Evolutionary conservation across 2,329 filamentous ascomycete genomes (phyloP).

Genomic region (Alternaria sp.): DNA sequence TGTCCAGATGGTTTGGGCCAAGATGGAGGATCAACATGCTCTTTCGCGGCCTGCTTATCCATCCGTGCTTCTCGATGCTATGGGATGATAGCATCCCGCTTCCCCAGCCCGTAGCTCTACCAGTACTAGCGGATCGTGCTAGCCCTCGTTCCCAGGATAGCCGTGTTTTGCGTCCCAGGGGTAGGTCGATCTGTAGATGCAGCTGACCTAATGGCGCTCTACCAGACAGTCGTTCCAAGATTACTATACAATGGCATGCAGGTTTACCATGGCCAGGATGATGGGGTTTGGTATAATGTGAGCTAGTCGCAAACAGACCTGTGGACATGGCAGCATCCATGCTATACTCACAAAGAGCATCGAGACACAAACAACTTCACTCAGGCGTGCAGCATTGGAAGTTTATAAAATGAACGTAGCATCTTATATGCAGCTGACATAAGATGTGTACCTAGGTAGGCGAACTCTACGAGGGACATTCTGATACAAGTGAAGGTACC

Average conservation of each 20-base stretch:
- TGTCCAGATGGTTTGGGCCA: neutral
- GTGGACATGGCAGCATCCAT: neutral
- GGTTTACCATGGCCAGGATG: neutral
- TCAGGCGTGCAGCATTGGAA: neutral
- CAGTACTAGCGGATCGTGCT: neutral
- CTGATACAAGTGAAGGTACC: neutral
- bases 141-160: neutral
- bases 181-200: neutral
- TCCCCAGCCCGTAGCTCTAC: conserved; percentile 11
- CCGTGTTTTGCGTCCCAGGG: neutral
- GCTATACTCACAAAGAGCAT: neutral
- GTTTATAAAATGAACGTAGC: neutral
- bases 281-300: neutral
- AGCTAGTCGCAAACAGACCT: neutral
- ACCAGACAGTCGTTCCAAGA: neutral
- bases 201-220: neutral
- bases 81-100: conserved; percentile 4
- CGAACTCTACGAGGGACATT: neutral
- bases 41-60: neutral
- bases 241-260: neutral
- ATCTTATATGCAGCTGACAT: neutral
- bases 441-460: neutral
- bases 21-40: neutral
- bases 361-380: neutral
- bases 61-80: neutral